Evolutionary conservation across 305 asterid genomes (phyloP), one percentile per base, ranked within the genome.

Genomic region (Fraxinus greggii): DNA sequence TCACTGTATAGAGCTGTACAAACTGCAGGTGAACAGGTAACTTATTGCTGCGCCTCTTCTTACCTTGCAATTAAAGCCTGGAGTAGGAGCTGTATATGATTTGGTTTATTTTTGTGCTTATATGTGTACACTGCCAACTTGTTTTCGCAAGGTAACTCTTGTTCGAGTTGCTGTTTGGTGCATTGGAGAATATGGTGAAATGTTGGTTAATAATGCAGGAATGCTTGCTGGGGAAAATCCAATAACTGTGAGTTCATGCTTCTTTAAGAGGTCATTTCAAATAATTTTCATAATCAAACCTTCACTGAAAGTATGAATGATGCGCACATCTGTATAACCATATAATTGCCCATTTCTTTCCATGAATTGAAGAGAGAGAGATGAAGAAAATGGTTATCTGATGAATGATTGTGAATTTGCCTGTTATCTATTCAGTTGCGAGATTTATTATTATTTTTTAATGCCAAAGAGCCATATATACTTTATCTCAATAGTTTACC

Each of bases 121-220:
- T 29, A 13, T 32, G 63, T 80, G 56, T 80, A 35, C 56, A 24
- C 77, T 72, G 24, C 12, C 40, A 82, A 80, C 85, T 69, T 82
- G 38, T 83, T 78, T 87, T 83, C 42, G 8, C 77, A 80, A 96
- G 99, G 98, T 92, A 91, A 89, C 91, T 84, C 99, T 96, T 84
- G 92, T 94, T 83, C 92, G 97, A 84, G 98, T 94, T 87, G 94
- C 96, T 45, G 97, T 96, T 84, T 96, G 99, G 99, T 96, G 98
- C 91, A 90, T 94, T 40, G 99, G 99, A 84, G 99, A 96, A 90
- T 96, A 92, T 82, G 99, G 97, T 65, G 99, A 97, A 83, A 85
- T 97, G 92, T 89, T 97, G 89, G 90, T 92, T 82, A 85, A 86
- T 78, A 91, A 89, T 86, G 84, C 89, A 19, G 98, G 95, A 87